Percentiles rank a stretch among this genome's conserved stretches.
phyloP scores from a whole-genome alignment of 768 basidiomycete genomes.

The Coprinellus micaceus region DNA sequence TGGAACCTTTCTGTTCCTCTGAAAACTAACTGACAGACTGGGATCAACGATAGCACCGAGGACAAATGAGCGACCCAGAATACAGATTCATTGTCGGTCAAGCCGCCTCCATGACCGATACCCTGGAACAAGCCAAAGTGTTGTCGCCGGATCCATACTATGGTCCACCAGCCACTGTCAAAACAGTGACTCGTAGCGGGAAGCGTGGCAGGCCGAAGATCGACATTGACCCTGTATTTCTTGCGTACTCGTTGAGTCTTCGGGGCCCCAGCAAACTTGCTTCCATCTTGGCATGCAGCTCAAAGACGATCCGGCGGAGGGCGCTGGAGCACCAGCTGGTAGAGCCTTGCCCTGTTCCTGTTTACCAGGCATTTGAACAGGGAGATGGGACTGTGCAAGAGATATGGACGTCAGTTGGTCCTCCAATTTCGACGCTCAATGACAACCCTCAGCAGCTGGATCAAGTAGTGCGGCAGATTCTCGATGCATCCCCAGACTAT shows the following conservation, averaged over 20 bases:
- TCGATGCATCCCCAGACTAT: constrained; percentile 18
- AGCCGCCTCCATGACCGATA: neutral
- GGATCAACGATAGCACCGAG: neutral
- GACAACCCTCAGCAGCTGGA: neutral
- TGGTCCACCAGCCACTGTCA: too few species aligned
- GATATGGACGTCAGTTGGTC: neutral
- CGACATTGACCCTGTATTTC: neutral
- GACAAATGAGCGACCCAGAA: too few species aligned
- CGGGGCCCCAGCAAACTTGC: neutral
- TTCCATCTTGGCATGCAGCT: neutral
- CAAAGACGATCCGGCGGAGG: neutral
- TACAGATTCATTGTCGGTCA: neutral
- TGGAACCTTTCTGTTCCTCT: neutral
- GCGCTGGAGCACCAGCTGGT: neutral
- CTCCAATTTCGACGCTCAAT: neutral
- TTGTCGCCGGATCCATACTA: neutral
- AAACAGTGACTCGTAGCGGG: neutral
- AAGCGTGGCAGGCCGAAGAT: neutral
- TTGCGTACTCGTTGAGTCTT: neutral
- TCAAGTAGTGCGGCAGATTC: constrained; percentile 2
- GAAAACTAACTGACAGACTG: neutral
- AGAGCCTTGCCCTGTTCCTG: neutral
- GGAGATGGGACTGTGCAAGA: neutral
- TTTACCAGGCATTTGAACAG: neutral
- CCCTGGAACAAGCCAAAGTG: neutral